phyloP scores from a whole-genome alignment of 2,329 filamentous ascomycete species.

The Cytospora piceicola region DNA sequence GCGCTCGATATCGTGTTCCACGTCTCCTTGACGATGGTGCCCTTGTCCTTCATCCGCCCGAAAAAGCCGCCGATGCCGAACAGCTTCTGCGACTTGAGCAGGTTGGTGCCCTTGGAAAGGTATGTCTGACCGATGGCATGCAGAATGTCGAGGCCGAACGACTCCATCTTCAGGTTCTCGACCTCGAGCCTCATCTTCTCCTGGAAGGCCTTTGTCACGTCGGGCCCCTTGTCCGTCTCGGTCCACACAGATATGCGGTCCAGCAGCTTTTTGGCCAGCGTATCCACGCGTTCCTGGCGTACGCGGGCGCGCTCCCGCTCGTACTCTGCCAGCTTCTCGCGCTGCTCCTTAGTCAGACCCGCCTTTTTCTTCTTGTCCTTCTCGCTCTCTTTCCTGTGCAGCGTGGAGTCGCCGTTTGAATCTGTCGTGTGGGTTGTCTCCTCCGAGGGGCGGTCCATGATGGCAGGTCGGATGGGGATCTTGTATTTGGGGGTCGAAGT shows the following conservation, averaged over 20 bases:
- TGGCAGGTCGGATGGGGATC: slow-evolving; percentile 79
- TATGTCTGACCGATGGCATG: slow-evolving; percentile 95
- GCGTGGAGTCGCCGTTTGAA: slow-evolving; percentile 67
- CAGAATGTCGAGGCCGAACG: slow-evolving; percentile 92
- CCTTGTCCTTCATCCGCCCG: slow-evolving; percentile 92
- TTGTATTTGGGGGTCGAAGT: slow-evolving; percentile 47
- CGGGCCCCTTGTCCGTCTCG: slow-evolving; percentile 86
- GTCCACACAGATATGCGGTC: slow-evolving; percentile 95
- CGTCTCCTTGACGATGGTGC: slow-evolving; percentile 93
- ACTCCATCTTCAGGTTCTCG: slow-evolving; percentile 99
- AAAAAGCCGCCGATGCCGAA: slow-evolving; percentile 96
- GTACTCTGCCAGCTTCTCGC: slow-evolving; percentile 85
- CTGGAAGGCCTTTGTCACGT: slow-evolving; percentile 87
- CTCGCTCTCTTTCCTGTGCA: slow-evolving; percentile 65
- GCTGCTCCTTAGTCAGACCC: slow-evolving; percentile 85
- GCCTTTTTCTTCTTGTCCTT: slow-evolving; percentile 66
- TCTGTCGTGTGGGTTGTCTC: slow-evolving; percentile 72
- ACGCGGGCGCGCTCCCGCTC: slow-evolving; percentile 83
- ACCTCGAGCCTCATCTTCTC: slow-evolving; percentile 94
- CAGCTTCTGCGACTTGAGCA: slow-evolving; percentile 95
- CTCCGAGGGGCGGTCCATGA: slow-evolving; percentile 82
- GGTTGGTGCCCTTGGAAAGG: slow-evolving; percentile 80
- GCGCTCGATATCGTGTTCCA: slow-evolving; percentile 97
- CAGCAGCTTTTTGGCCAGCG: slow-evolving; percentile 79
- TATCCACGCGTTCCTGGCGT: slow-evolving; percentile 85